Percentiles rank a stretch among this genome's conserved stretches.
Conservation (phyloP, 768 basidiomycete genomes). For the Coprinopsis cinerea region DNA sequence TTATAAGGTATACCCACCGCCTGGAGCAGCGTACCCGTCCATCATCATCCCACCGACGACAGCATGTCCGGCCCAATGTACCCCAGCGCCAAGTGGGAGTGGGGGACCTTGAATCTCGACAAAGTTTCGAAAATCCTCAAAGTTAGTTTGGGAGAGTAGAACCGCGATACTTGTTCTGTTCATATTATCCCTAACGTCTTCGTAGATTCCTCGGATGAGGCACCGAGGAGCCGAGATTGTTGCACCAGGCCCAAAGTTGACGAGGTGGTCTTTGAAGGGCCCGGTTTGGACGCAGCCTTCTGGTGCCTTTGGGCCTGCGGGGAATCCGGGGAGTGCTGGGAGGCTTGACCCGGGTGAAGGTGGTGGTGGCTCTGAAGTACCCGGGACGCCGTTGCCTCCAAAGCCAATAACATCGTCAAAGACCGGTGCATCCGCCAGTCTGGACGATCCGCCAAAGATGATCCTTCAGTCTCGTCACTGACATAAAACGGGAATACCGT, state of each 20-base stretch:
- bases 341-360: background rate
- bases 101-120: too few species aligned
- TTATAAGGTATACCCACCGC: background rate
- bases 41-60: slow-evolving; percentile 1
- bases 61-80: slow-evolving; percentile 2
- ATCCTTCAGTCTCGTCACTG: too few species aligned
- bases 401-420: slow-evolving; percentile 1
- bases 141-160: too few species aligned
- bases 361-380: background rate
- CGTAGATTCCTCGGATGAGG: slow-evolving; percentile 2
- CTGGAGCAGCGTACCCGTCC: background rate
- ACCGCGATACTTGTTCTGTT: too few species aligned
- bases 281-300: background rate
- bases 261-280: background rate
- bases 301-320: background rate
- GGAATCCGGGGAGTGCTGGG: too few species aligned
- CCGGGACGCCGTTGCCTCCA: slow-evolving; percentile 3
- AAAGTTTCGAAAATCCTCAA: too few species aligned
- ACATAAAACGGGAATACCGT: too few species aligned
- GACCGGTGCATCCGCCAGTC: background rate
- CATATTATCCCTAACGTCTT: background rate
- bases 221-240: background rate
- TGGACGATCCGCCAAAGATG: too few species aligned
- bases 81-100: background rate
- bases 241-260: background rate